Conservation (phyloP, 2,329 filamentous ascomycete genomes). For the Epichloe festucae region DNA sequence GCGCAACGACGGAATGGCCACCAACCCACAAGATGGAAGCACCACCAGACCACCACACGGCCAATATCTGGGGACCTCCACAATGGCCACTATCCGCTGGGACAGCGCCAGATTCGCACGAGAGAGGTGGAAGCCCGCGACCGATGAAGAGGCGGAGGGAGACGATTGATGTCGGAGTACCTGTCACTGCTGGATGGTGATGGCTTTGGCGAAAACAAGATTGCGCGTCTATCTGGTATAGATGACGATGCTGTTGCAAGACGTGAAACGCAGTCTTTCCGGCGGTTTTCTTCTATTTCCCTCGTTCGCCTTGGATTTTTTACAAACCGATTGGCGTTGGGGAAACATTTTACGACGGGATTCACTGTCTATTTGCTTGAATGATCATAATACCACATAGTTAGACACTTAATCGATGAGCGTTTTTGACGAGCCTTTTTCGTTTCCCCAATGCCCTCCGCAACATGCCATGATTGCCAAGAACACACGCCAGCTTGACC, state of each 20-base stretch:
- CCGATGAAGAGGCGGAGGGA: slow-evolving; percentile 25
- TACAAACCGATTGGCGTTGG: background rate
- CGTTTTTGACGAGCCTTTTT: background rate
- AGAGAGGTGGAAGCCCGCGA: slow-evolving; percentile 22
- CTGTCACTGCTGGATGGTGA: slow-evolving; percentile 21
- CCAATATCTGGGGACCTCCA: slow-evolving; percentile 23
- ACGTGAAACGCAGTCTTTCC: background rate
- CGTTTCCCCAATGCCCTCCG: background rate
- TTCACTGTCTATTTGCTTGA: background rate
- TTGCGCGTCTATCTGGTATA: background rate
- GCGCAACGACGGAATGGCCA: slow-evolving; percentile 21
- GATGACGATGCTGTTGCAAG: background rate
- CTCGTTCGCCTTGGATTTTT: background rate
- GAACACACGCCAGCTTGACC: too few species aligned
- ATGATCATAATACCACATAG: slow-evolving; percentile 8
- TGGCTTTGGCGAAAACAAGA: too few species aligned
- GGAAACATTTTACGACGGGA: background rate
- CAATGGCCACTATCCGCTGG: slow-evolving; percentile 21
- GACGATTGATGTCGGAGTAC: slow-evolving; percentile 18
- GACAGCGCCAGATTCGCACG: slow-evolving; percentile 12
- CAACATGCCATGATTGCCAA: too few species aligned
- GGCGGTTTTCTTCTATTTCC: background rate
- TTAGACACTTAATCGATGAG: slow-evolving; percentile 1
- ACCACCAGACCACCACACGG: slow-evolving; percentile 9
- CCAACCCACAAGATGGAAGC: slow-evolving; percentile 18